Evolutionary conservation across 768 basidiomycete genomes (phyloP), one percentile per base, ranked within the genome.

Genomic region (Rhizopogon roseolus): DNA sequence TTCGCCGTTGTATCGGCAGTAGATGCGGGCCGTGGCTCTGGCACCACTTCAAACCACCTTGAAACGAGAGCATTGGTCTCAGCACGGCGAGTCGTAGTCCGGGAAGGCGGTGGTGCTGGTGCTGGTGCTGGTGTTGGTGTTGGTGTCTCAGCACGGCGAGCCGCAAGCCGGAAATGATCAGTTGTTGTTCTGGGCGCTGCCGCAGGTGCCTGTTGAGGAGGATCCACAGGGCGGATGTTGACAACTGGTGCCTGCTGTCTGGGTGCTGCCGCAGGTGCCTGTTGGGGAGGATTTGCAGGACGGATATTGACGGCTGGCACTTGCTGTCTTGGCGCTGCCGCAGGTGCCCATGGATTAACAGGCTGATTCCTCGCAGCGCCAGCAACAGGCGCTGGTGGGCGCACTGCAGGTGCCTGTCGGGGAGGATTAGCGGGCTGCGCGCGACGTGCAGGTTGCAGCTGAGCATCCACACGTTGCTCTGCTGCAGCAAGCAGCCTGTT

Each of bases 391-490:
- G 38, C 56, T 19, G 43, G 55, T 27, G 14, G 49, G 29, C 22
- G 32, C 17, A n/a, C 49, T 52, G 45, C 27, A 19, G 19, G 43
- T 16, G 36, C 49, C 17, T 17, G 41, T 22, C 25, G 57, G 6
- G 6, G 67, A 40, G 68, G 62, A 28, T 58, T 64, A 4, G 77
- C 71, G 8, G 64, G 67, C 50, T 62, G 60, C 49, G 57, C 64
- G 38, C 67, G 73, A 22, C 62, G 57, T 0, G 41, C 60, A 4
- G 72, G 78, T 9, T 74, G 68, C 40, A 76, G 54, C 28, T 63
- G 67, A 9, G 65, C 62, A 36, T 78, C 71, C 17, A 81, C 80
- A 22, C 78, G 69, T 28, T 69, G 68, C 52, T 75, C 70, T 0
- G 82, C 84, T 4, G 70, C 75, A 3, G 57, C 69, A 34, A 77